Base-by-base conservation (phyloP, 371 early-diverging fungal genomes). In the Actinomortierella ambigua region DNA sequence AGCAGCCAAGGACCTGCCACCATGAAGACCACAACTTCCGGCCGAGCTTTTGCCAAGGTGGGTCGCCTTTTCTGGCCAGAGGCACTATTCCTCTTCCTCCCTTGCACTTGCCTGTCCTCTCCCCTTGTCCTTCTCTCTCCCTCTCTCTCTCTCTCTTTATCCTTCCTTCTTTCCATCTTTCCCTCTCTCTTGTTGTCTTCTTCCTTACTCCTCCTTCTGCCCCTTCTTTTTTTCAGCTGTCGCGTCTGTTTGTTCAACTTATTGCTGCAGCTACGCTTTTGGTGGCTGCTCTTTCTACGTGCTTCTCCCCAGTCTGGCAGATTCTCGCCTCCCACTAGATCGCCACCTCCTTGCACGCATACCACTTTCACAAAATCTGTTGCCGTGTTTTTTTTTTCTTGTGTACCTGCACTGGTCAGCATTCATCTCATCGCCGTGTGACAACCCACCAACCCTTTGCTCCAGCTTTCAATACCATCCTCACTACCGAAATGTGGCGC, bases 31-130 rank as follows among this genome's bases (percentile, higher is more conserved):
- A 78, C 78, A 18, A 75, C 68, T 20, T 78, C 78, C 1, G 78
- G 78, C 53, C 68, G 78, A 26, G 68, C 78, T 47, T 78, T 78
- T 62, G 65, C 69, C 5, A 78, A 71, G 78, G 78, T 78, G 59
- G 49, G 71, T 40, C 41, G 7, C n/a, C 22, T 13, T 48, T 34
- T 8, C 29, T 48, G 3, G 28, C 2, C n/a, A 5, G 50, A 14
- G 7, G n/a, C 43, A 11, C 22, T 0, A 50, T 3, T 22, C 17
- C n/a, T 22, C 29, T 18, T 7, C 13, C 15, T 11, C n/a, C 22
- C 29, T 18, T 7, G 39, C 26, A 47, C 34, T 34, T 48, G 8
- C 17, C 22, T 57, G 27, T 43, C 34, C 4, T 6, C 11, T 6
- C 34, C 44, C 17, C 26, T 18, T 28, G n/a, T 51, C 34, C 18